Base-by-base conservation (phyloP, 257 asterid genomes). In the Solanum sejunctum region DNA sequence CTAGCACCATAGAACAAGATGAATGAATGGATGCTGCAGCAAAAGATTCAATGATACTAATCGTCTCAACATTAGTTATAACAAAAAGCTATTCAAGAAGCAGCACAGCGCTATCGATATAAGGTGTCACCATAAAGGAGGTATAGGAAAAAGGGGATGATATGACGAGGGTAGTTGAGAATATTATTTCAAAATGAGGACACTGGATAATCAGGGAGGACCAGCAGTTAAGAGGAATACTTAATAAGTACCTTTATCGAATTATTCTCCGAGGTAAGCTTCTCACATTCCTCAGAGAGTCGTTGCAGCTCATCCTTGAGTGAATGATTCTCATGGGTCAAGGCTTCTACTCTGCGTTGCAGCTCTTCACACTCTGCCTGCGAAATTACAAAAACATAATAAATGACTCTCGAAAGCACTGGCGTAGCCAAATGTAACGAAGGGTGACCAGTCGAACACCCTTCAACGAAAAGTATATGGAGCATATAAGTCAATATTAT, bases 281-380 rank as follows among this genome's bases (percentile, higher is more conserved):
- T 95, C 90, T 88, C 95, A 64, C 98, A 93, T 87, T 93, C 98
- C 90, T 93, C 95, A 3, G 98, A 92, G 56, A 95, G 92, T 94
- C 91, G 90, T 78, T 89, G 92, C 80, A 95, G 80, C 87, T 95
- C 98, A 8, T 92, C 95, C 86, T 94, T 90, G 61, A 95, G 91
- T 5, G 90, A 71, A 67, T 88, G 91, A 81, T 95, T 95, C 92
- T 93, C 98, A 61, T n/a, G 86, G 86, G 47, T 93, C 89, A 95
- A 83, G 21, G 89, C 79, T 88, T 92, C 98, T 81, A 95, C 98
- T 86, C 89, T 90, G 41, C 86, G 92, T 81, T 95, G 98, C 77
- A 95, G 91, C 90, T 93, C 97, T 88, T 95, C 98, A 81, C 97
- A 93, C 91, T 93, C 98, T 3, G 95, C 98, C 98, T 95, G 90